phyloP scores from a whole-genome alignment of 169 alveolate genomes.

The Cryptosporidium canis region DNA sequence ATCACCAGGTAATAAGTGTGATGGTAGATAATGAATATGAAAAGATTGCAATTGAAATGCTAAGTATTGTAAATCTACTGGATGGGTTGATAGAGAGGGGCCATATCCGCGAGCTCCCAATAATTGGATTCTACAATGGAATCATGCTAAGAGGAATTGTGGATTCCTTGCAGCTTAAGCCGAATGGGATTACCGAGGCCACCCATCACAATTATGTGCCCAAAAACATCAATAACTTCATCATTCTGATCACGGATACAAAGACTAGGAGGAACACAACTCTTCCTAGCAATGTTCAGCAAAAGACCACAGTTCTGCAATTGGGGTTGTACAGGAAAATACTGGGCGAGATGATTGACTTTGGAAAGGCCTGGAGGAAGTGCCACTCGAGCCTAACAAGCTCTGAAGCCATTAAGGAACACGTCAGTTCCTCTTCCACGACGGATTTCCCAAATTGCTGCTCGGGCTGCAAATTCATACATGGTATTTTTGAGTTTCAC shows the following conservation, averaged over 20 bases:
- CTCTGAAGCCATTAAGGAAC: neutral
- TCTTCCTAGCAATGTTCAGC: conserved; percentile 51
- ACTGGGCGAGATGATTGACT: conserved; percentile 19
- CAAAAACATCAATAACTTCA: conserved; percentile 3
- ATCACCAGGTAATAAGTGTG: conserved; percentile 46
- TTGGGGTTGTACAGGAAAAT: conserved; percentile 48
- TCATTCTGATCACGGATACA: conserved; percentile 53
- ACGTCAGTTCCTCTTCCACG: neutral
- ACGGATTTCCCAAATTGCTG: conserved; percentile 33
- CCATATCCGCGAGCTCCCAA: conserved; percentile 59
- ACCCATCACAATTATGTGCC: neutral
- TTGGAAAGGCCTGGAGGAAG: conserved; percentile 37
- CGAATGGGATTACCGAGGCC: neutral
- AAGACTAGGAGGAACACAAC: conserved; percentile 54
- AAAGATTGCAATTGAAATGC: conserved; percentile 9
- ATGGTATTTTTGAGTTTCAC: conserved; percentile 12
- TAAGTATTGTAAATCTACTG: conserved; percentile 30
- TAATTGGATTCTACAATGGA: conserved; percentile 39
- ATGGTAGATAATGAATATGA: conserved; percentile 42
- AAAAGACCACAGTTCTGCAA: conserved; percentile 66
- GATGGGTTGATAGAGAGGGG: conserved; percentile 48
- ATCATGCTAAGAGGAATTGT: conserved; percentile 58
- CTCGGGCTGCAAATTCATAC: conserved; percentile 25
- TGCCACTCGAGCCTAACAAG: neutral
- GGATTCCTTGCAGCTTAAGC: conserved; percentile 44